phyloP scores from a whole-genome alignment of 305 asterid species.

The Coffea humblotiana region DNA sequence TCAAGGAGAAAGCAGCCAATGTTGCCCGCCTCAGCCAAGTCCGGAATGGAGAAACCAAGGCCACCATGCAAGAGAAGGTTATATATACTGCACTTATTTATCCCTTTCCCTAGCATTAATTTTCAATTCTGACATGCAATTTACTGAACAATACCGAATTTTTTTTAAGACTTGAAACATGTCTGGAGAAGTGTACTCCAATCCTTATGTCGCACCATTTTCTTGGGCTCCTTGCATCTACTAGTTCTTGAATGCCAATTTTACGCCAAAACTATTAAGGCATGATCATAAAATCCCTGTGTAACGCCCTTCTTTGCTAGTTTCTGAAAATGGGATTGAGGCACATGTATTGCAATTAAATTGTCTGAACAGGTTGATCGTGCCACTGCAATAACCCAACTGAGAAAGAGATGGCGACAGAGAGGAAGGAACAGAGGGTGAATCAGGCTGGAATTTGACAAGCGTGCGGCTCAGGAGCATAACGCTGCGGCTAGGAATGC shows the following conservation, averaged over 20 bases:
- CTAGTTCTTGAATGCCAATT: neutral
- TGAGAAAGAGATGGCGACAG: slow-evolving; percentile 50
- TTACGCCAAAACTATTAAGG: neutral
- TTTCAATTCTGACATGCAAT: neutral
- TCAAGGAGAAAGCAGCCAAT: slow-evolving; percentile 53
- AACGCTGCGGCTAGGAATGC: slow-evolving; percentile 46
- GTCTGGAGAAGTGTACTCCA: neutral
- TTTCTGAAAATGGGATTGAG: neutral
- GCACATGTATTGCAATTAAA: too few relatives aligned
- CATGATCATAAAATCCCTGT: neutral
- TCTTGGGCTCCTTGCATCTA: neutral
- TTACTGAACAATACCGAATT: neutral
- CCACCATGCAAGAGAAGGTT: slow-evolving; percentile 56
- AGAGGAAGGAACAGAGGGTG: slow-evolving; percentile 44
- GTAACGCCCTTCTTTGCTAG: neutral
- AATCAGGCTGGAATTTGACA: slow-evolving; percentile 47
- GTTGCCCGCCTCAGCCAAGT: slow-evolving; percentile 49
- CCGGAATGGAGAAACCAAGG: slow-evolving; percentile 55
- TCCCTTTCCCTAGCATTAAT: neutral
- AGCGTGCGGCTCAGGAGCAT: slow-evolving; percentile 39
- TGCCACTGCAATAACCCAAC: slow-evolving; percentile 40
- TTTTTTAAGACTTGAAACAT: neutral
- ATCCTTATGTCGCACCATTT: neutral
- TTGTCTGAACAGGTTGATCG: slow-evolving; percentile 40
- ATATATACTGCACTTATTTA: too few relatives aligned